These are phyloP conservation scores for Coniochaeta hoffmannii DNA, from an alignment of 2,329 filamentous ascomycete species.

Conservation along the genomic window DNA sequence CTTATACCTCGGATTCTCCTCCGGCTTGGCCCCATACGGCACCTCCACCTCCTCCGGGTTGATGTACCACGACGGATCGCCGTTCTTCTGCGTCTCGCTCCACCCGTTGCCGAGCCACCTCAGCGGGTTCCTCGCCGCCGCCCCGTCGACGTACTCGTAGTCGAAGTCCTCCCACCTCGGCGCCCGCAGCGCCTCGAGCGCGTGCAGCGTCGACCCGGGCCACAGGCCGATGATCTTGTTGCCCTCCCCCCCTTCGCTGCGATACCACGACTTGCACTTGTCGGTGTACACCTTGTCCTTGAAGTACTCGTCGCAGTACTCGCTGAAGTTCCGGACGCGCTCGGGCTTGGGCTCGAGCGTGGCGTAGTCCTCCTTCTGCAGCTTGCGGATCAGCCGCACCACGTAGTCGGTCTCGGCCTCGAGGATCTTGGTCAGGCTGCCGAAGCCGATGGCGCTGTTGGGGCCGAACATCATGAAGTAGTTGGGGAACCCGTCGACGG, in stretches of 20 bases:
- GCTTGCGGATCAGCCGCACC: conserved; percentile 35
- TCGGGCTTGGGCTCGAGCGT: conserved; percentile 34
- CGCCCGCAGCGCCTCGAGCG: conserved; percentile 30
- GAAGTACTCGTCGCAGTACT: conserved; percentile 40
- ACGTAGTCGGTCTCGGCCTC: conserved; percentile 42
- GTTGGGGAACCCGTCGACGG: conserved; percentile 41
- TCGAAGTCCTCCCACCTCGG: conserved; percentile 40
- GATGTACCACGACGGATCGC: conserved; percentile 32
- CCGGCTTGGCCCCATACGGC: conserved; percentile 25
- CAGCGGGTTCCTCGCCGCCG: conserved; percentile 20
- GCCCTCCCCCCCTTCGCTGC: conserved; percentile 31
- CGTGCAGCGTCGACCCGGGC: conserved; percentile 37
- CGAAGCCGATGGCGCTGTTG: conserved; percentile 38
- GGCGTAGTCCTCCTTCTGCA: conserved; percentile 37
- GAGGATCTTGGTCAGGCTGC: conserved; percentile 37
- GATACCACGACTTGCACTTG: conserved; percentile 47
- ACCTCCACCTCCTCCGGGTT: conserved; percentile 28
- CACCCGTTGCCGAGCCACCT: conserved; percentile 35
- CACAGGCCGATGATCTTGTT: conserved; percentile 33
- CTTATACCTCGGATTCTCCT: conserved; percentile 26
- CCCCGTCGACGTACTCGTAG: conserved; percentile 24
- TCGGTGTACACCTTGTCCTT: conserved; percentile 39
- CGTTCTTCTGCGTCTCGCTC: conserved; percentile 27
- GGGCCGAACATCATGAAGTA: conserved; percentile 41
- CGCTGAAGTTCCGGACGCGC: conserved; percentile 37